phyloP scores from a whole-genome alignment of 176 grass and related monocot species.

The Stipa capillata region DNA sequence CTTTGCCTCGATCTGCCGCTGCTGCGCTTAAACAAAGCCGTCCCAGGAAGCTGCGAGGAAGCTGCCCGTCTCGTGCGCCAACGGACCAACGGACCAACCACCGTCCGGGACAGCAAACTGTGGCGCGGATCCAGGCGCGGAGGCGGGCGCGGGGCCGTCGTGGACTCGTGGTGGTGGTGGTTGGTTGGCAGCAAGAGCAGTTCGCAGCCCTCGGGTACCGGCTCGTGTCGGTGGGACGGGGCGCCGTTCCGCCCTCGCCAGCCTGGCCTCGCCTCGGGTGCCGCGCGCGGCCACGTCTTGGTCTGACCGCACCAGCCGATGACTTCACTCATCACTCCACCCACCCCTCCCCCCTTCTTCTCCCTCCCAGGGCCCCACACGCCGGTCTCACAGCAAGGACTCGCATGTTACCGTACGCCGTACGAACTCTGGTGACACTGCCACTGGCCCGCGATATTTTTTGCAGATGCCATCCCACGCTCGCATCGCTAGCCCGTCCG shows the following conservation, averaged over 20 bases:
- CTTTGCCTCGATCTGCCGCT: too few species aligned
- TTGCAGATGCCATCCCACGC: neutral
- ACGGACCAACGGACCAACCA: neutral
- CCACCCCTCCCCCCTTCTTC: too few species aligned
- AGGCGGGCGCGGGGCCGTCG: too few species aligned
- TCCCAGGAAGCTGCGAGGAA: constrained; percentile 47
- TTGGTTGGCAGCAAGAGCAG: constrained; percentile 8
- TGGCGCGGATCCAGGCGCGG: neutral
- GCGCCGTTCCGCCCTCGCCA: constrained; percentile 18
- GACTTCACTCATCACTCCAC: neutral
- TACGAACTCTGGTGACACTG: neutral
- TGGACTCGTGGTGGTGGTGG: neutral
- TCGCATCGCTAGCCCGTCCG: too few species aligned
- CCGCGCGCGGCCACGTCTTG: neutral
- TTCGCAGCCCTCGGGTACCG: constrained; percentile 10
- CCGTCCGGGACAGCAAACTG: too few species aligned
- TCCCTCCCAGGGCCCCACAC: neutral
- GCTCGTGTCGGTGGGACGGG: constrained; percentile 28
- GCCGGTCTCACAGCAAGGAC: too few species aligned
- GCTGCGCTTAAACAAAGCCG: neutral
- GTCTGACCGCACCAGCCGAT: neutral
- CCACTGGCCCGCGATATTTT: neutral
- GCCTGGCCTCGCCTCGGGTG: constrained; percentile 25
- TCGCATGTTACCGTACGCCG: too few species aligned
- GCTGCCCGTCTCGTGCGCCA: constrained; percentile 30